Base-by-base conservation (phyloP, 148 eudicot genomes). In the Polygonum maritimum region DNA sequence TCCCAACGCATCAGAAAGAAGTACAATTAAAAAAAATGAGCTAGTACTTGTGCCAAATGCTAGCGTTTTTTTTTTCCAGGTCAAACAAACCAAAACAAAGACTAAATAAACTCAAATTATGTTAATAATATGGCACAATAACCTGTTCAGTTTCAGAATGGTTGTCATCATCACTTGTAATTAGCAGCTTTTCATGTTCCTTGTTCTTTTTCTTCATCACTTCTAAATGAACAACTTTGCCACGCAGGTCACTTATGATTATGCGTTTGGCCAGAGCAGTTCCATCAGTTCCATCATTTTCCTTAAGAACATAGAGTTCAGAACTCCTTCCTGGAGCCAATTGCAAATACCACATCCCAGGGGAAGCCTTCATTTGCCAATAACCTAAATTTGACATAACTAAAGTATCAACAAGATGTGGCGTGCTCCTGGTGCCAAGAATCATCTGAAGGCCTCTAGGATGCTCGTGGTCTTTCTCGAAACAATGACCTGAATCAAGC, bases 321-420 rank as follows among this genome's bases (percentile, higher is more conserved):
- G 94, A 92, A 81, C 98, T 94, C 87, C 96, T 86, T 74, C 98
- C 98, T 12, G 97, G 96, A 75, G 98, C 98, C 81, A 94, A 90
- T 79, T 89, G 92, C 84, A 94, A 84, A 79, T 92, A 85, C 98
- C 97, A 92, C 45, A 92, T 93, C 48, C 98, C 98, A 74, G 98
- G 98, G 80, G 92, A 87, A 71, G 89, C 98, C 87, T 94, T 94
- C 98, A 94, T 89, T 88, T 94, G 98, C 98, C 98, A 94, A 79
- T 94, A 94, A 40, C 98, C 98, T 77, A 94, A 78, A 86, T 94
- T 94, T 78, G 97, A 96, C 98, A 94, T 94, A 51, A 94, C 98
- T 58, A 92, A 87, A 40, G 98, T 94, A 83, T 94, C 98, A 79
- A 94, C 98, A 75, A 92, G 82, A 85, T 94, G 98, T 26, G 98